Evolutionary conservation across 2,329 filamentous ascomycete genomes (phyloP).

Genomic region (Curvularia sp.): DNA sequence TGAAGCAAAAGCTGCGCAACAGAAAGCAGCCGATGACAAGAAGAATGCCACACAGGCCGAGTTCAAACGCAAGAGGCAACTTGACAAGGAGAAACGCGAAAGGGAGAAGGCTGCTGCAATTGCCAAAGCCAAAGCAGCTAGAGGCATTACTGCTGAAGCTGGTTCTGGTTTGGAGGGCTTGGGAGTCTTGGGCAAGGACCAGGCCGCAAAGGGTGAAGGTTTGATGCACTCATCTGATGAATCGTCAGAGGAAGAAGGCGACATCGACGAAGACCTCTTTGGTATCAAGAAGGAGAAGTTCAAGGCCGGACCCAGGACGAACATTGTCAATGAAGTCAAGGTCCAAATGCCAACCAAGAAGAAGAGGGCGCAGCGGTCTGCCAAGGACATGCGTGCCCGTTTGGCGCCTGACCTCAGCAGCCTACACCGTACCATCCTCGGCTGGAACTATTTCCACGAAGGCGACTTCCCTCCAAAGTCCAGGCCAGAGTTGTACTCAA

Average conservation of each 20-base stretch:
- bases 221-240: slow-evolving; percentile 87
- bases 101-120: slow-evolving; percentile 75
- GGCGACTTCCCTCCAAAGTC: slow-evolving; percentile 82
- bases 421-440: slow-evolving; percentile 83
- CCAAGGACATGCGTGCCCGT: slow-evolving; percentile 92
- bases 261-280: slow-evolving; percentile 72
- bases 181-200: slow-evolving; percentile 78
- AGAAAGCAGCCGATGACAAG: slow-evolving; percentile 35
- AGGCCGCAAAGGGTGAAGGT: slow-evolving; percentile 75
- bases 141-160: slow-evolving; percentile 70
- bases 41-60: slow-evolving; percentile 48
- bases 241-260: slow-evolving; percentile 64
- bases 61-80: slow-evolving; percentile 76
- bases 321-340: slow-evolving; percentile 48
- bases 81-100: slow-evolving; percentile 76
- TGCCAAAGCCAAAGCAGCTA: slow-evolving; percentile 68
- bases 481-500: slow-evolving; percentile 72
- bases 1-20: slow-evolving; percentile 34
- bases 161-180: slow-evolving; percentile 79
- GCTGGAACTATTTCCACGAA: slow-evolving; percentile 93
- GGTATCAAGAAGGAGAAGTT: slow-evolving; percentile 60
- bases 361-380: slow-evolving; percentile 76
- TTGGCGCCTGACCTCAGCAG: slow-evolving; percentile 86
- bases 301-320: slow-evolving; percentile 49
- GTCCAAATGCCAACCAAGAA: slow-evolving; percentile 79